Evolutionary conservation across 768 basidiomycete genomes (phyloP).

Genomic region (Russula emetica): DNA sequence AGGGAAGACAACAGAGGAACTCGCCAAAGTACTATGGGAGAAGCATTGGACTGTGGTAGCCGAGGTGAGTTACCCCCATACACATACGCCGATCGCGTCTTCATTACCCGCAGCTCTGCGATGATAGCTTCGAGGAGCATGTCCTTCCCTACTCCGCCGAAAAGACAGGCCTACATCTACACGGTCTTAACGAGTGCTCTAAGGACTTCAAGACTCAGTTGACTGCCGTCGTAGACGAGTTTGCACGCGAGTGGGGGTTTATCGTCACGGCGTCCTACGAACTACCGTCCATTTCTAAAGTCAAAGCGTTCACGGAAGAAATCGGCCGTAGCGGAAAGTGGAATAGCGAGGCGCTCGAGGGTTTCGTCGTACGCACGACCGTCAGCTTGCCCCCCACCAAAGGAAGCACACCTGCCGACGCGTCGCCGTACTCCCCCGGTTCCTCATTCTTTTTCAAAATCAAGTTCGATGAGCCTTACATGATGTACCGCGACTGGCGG

Average conservation of each 20-base stretch:
- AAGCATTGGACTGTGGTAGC: constrained; percentile 86
- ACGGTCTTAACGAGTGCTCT: constrained; percentile 77
- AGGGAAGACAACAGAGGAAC: constrained; percentile 64
- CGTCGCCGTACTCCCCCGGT: constrained; percentile 67
- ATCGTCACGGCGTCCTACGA: constrained; percentile 64
- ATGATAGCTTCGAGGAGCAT: constrained; percentile 96
- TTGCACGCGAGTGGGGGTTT: constrained; percentile 90
- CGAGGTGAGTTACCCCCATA: constrained; percentile 57
- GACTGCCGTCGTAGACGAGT: constrained; percentile 61
- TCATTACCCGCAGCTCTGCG: constrained; percentile 71
- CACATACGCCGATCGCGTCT: neutral
- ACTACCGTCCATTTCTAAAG: constrained; percentile 59
- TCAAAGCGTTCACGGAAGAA: constrained; percentile 66
- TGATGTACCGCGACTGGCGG: constrained; percentile 98
- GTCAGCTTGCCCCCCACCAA: constrained; percentile 46
- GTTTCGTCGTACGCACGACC: constrained; percentile 86
- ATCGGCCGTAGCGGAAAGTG: constrained; percentile 67
- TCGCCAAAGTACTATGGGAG: constrained; percentile 73
- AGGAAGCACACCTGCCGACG: constrained; percentile 30
- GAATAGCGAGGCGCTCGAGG: constrained; percentile 83
- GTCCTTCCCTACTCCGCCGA: constrained; percentile 80
- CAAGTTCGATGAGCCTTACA: constrained; percentile 98
- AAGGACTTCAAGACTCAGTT: constrained; percentile 68
- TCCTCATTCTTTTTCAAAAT: constrained; percentile 98
- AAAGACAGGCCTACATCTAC: constrained; percentile 85